A percentile compares a stretch with the other conserved stretches of the same genome.
These are phyloP conservation scores for Fraxinus anomala DNA, from an alignment of 257 asterid species.

Conservation along the genomic window DNA sequence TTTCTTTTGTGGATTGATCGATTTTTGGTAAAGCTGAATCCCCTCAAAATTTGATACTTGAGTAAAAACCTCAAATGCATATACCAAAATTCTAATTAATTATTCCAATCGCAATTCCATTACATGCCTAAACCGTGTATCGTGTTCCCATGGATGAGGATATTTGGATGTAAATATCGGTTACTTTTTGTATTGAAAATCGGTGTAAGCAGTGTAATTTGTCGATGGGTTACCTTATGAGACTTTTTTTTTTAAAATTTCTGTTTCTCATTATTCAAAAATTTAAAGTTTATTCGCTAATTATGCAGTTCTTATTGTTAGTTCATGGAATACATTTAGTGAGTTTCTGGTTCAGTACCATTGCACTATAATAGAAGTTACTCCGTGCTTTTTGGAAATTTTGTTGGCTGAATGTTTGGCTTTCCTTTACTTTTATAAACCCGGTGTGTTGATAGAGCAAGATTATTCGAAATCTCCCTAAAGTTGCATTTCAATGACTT, in stretches of 20 bases:
- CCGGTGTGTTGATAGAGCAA: background rate
- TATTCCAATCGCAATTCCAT: background rate
- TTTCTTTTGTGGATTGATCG: slow-evolving; percentile 24
- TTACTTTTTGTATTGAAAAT: background rate
- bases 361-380: slow-evolving; percentile 12
- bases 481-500: slow-evolving; percentile 11
- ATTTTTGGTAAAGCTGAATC: slow-evolving; percentile 11
- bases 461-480: background rate
- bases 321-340: background rate
- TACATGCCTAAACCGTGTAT: slow-evolving; percentile 3
- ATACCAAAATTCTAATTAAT: background rate
- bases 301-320: slow-evolving; percentile 3
- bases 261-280: slow-evolving; percentile 1
- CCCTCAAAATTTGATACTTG: slow-evolving; percentile 22
- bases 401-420: background rate
- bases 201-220: background rate
- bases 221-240: background rate
- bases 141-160: background rate
- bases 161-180: background rate
- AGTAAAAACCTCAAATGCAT: slow-evolving; percentile 11
- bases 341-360: slow-evolving; percentile 6
- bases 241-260: background rate
- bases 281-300: slow-evolving; percentile 15
- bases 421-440: background rate
- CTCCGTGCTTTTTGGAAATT: slow-evolving; percentile 7